phyloP scores from a whole-genome alignment of 257 asterid genomes.

The Dorcoceras hygrometricum region DNA sequence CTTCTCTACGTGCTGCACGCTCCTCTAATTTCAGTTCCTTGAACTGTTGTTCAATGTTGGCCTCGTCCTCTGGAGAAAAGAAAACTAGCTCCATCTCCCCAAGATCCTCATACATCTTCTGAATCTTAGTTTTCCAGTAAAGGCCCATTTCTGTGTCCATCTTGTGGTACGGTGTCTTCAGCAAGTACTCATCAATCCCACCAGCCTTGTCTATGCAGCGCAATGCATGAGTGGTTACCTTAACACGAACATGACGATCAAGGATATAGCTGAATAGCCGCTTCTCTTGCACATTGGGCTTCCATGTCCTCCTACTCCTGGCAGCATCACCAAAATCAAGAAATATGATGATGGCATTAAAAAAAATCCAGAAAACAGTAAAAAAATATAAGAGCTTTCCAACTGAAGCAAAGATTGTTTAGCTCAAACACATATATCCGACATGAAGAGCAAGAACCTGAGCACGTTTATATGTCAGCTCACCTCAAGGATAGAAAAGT shows the following conservation, averaged over 20 bases:
- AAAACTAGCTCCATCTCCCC: slow-evolving; percentile 86
- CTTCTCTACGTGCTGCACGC: slow-evolving; percentile 59
- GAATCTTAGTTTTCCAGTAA: slow-evolving; percentile 82
- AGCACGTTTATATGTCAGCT: slow-evolving; percentile 19
- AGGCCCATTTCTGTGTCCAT: slow-evolving; percentile 91
- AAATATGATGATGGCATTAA: slow-evolving; percentile 23
- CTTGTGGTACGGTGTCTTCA: slow-evolving; percentile 85
- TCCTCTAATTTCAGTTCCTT: slow-evolving; percentile 51
- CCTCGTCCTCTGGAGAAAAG: slow-evolving; percentile 79
- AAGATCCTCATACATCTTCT: slow-evolving; percentile 83
- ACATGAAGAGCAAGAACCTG: slow-evolving; percentile 1
- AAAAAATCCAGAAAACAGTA: neutral
- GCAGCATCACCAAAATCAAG: slow-evolving; percentile 25
- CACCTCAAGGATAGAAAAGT: slow-evolving; percentile 13
- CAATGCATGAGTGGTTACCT: slow-evolving; percentile 85
- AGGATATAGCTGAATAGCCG: slow-evolving; percentile 86
- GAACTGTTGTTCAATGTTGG: slow-evolving; percentile 55
- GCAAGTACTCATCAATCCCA: slow-evolving; percentile 88
- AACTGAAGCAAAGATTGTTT: too few species aligned
- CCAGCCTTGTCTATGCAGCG: slow-evolving; percentile 99
- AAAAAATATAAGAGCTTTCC: neutral
- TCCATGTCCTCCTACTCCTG: slow-evolving; percentile 86
- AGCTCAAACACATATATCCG: neutral
- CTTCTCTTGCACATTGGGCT: slow-evolving; percentile 86
- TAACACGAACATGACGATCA: slow-evolving; percentile 81